A percentile compares a stretch with the other conserved stretches of the same genome.
These are phyloP conservation scores for Agrostemma githago DNA, from an alignment of 148 eudicot genomes.

Conservation along the genomic window DNA sequence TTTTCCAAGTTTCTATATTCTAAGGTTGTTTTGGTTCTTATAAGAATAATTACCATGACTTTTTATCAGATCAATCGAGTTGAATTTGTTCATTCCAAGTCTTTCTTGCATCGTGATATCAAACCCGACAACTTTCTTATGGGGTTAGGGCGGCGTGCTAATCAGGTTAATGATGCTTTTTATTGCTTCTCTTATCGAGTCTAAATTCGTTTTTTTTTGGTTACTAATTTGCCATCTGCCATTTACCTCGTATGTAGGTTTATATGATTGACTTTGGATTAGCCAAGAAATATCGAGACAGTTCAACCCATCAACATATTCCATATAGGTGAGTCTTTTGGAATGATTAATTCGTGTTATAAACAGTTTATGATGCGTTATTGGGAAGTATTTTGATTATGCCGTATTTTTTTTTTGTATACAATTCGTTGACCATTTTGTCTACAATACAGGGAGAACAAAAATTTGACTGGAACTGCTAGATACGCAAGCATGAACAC, in stretches of 20 bases:
- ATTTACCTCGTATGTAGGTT: constrained; percentile 46
- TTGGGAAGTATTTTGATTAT: not conserved
- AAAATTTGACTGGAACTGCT: constrained; percentile 87
- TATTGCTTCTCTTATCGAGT: not conserved
- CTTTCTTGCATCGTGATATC: constrained; percentile 96
- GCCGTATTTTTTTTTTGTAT: not conserved
- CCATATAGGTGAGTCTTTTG: constrained; percentile 64
- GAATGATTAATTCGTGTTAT: not conserved
- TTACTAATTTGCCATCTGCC: constrained; percentile 13
- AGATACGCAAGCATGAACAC: constrained; percentile 89
- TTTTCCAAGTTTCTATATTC: not conserved
- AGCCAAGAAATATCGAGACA: constrained; percentile 95
- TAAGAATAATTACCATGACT: constrained; percentile 1
- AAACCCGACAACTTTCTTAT: constrained; percentile 98
- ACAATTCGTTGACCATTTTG: not conserved
- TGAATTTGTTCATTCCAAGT: constrained; percentile 86
- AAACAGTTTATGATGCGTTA: not conserved
- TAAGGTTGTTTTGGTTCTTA: constrained; percentile 1
- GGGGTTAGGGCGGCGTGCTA: constrained; percentile 98
- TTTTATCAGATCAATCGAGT: constrained; percentile 77
- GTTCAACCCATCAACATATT: constrained; percentile 88
- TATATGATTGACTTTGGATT: constrained; percentile 95
- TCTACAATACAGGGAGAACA: constrained; percentile 57
- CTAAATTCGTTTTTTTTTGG: not conserved
- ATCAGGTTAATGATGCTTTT: constrained; percentile 51